Evolutionary conservation across 2,329 filamentous ascomycete species (phyloP), one percentile per base, ranked within the genome.

Genomic region (Alternaria gansuensis): DNA sequence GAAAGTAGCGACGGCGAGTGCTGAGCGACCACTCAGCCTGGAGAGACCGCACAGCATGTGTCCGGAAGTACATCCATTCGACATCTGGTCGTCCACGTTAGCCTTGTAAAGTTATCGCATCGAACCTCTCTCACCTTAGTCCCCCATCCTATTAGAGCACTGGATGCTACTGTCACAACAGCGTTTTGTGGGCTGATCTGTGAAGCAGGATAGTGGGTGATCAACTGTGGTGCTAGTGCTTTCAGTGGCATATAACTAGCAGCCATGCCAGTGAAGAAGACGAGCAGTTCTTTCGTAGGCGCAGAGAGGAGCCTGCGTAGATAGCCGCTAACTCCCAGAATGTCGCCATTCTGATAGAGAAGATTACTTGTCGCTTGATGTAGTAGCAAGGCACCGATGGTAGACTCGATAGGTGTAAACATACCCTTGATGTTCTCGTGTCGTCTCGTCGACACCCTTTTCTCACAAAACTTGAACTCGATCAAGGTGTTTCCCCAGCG

Each of bases 31-130:
- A 13, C 80, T 84, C 26, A 83, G 74, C 39, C 82, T 78, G 5
- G 82, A 78, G 4, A 85, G 66, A 2, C 83, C 83, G 60, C 83
- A 84, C 31, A 85, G 80, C 81, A 85, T 84, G 64, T 85, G 83
- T 51, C 83, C 83, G 2, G 83, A 84, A 9, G 83, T 85, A 64
- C 83, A 85, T 17, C 83, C 83, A 53, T 79, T 78, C 5, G 71
- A 68, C 41, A 57, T 54, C 74, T 75, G 8, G 14, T 24, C 2
- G 8, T n/a, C 14, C n/a, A 9, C 11, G 44, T 73, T 40, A 72
- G 59, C 34, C 6, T 33, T 50, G 14, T 36, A 3, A 24, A 5
- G 37, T 11, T 2, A 17, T 28, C 2, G 24, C 10, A 14, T 3
- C 11, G 28, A 39, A 50, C 24, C 14, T 36, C 14, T 26, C 68